Conservation (phyloP, 2,329 filamentous ascomycete species). For the Hymenoscyphus repandus region DNA sequence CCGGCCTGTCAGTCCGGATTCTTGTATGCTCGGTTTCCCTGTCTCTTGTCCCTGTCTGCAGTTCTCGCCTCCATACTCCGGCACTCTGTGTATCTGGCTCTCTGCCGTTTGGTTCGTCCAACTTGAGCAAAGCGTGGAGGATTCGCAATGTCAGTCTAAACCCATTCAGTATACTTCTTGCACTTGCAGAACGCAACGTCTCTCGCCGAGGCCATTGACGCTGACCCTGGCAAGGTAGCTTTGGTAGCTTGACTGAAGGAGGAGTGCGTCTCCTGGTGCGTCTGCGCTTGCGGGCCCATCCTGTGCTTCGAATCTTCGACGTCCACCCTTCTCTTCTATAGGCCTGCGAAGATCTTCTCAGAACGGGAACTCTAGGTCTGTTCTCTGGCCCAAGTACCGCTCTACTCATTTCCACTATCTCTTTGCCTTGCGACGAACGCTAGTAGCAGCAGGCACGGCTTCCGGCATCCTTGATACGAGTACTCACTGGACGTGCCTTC, state of each 20-base stretch:
- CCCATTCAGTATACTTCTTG: conserved; percentile 6
- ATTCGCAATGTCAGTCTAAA: conserved; percentile 8
- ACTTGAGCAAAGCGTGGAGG: conserved; percentile 5
- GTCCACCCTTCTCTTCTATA: not conserved
- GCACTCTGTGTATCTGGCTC: conserved; percentile 12
- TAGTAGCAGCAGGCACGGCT: conserved; percentile 12
- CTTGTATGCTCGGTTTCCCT: conserved; percentile 7
- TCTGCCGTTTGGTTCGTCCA: conserved; percentile 21
- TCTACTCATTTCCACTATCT: conserved; percentile 21
- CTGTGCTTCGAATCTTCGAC: not conserved
- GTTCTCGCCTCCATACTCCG: conserved; percentile 12
- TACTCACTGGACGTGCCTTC: not conserved
- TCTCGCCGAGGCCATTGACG: conserved; percentile 3
- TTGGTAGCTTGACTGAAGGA: not conserved
- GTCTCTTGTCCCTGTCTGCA: not conserved
- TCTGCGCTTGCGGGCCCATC: not conserved
- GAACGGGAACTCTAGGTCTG: not conserved
- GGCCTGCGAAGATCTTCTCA: not conserved
- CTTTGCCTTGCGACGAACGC: conserved; percentile 26
- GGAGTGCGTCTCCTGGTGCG: not conserved
- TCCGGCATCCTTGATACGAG: conserved; percentile 18
- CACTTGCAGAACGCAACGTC: conserved; percentile 3
- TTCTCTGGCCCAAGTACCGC: conserved; percentile 3
- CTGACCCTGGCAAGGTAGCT: not conserved
- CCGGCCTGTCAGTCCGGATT: conserved; percentile 4